phyloP scores from a whole-genome alignment of 1,284 basidiomycete genomes.

The Leccinum pachyderme region DNA sequence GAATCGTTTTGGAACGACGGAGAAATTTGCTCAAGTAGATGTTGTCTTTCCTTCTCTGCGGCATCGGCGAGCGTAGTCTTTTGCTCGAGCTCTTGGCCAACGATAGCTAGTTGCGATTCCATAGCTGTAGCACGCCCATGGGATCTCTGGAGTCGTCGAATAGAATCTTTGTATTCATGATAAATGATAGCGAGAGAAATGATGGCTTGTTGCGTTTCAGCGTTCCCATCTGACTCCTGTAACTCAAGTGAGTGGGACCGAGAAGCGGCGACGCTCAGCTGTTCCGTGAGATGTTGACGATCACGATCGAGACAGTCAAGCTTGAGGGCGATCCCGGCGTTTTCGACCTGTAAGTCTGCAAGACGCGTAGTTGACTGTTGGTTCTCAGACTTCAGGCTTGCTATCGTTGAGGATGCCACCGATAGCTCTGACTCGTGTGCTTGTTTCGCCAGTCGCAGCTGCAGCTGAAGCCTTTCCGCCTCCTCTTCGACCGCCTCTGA shows the following conservation, averaged over 20 bases:
- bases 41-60: constrained; percentile 11
- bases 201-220: constrained; percentile 27
- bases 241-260: constrained; percentile 11
- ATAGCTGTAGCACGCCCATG: constrained; percentile 8
- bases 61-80: neutral
- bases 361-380: constrained; percentile 14
- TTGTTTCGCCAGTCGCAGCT: constrained; percentile 17
- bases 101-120: constrained; percentile 18
- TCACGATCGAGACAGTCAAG: constrained; percentile 15
- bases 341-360: constrained; percentile 16
- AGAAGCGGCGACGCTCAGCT: constrained; percentile 6
- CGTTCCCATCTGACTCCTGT: constrained; percentile 7
- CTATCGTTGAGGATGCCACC: constrained; percentile 15
- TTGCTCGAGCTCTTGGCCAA: constrained; percentile 9
- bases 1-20: constrained; percentile 20
- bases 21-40: neutral
- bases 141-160: constrained; percentile 13
- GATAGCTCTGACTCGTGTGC: constrained; percentile 21
- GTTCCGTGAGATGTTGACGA: constrained; percentile 11
- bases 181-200: constrained; percentile 36
- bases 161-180: constrained; percentile 15
- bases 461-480: constrained; percentile 55
- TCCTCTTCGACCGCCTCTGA: constrained; percentile 45
- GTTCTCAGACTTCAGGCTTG: constrained; percentile 15
- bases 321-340: constrained; percentile 15